Base-by-base conservation (phyloP, 345 rosid genomes). In the Trapa incisa region DNA sequence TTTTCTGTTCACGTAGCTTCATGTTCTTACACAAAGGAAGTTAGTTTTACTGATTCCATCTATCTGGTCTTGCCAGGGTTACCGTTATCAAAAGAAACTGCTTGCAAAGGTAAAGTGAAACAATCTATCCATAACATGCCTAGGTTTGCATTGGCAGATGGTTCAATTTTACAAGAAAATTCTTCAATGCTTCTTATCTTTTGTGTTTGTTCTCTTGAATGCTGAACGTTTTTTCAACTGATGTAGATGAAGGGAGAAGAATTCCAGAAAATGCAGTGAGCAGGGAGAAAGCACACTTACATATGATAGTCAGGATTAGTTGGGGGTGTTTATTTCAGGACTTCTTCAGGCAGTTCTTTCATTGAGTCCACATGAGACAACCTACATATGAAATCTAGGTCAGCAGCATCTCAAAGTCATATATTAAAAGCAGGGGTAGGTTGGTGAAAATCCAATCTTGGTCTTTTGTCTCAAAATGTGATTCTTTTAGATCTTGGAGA, bases 51-150 rank as follows among this genome's bases (percentile, higher is more conserved):
- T 41, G 36, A 71, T 60, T 39, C 47, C 37, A 73, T 65, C 68
- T 32, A 53, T 37, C 56, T 36, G 71, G 70, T 58, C 32, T 67
- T 1, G 16, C 45, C 68, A 94, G 99, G 99, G 99, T 61, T 94
- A 89, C 50, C 91, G 89, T 62, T 94, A 75, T 75, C 97, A 94
- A 64, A 91, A 94, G 85, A 91, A 87, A 81, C 75, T 89, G 65
- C 83, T 87, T 1, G 61, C 38, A 48, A 86, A 88, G 91, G 97
- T 91, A 83, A 74, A 54, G 52, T 39, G 14, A 12, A 8, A 39
- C 29, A 35, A 13, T 61, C 6, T 35, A 61, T 38, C 37, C 15
- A 35, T 61, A 4, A 33, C 14, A 5, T 61, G 38, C 64, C 0
- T 32, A 61, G 53, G 11, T 48, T 48, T 48, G 53, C 45, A 48